Evolutionary conservation across 345 rosid genomes (phyloP).

Genomic region (Aegle marmelos): DNA sequence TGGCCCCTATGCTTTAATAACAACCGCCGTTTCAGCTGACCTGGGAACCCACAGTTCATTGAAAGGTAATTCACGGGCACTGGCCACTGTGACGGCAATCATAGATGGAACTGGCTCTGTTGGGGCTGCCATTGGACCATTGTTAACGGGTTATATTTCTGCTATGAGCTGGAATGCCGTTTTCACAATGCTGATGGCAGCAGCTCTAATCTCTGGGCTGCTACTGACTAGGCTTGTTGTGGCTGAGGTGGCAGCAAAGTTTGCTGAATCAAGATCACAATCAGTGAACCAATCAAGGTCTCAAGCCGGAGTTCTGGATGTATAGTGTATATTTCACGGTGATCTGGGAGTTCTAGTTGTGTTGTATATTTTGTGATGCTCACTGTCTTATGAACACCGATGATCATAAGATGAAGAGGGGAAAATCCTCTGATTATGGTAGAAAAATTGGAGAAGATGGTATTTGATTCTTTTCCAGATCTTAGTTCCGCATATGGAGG

Average conservation of each 20-base stretch:
- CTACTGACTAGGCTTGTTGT: conserved; percentile 72
- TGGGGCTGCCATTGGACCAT: conserved; percentile 96
- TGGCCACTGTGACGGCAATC: conserved; percentile 96
- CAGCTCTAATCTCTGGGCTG: conserved; percentile 79
- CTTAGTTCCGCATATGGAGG: not conserved
- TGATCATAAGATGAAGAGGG: conserved; percentile 16
- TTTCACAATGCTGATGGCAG: conserved; percentile 87
- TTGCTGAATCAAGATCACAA: conserved; percentile 45
- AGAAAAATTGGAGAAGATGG: conserved; percentile 14
- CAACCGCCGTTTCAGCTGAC: conserved; percentile 96
- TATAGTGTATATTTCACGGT: not conserved
- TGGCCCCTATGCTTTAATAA: conserved; percentile 91
- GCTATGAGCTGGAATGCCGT: conserved; percentile 84
- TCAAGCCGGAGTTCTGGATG: conserved; percentile 20
- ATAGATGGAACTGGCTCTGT: conserved; percentile 97
- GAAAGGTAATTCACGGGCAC: conserved; percentile 80
- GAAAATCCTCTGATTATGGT: conserved; percentile 8
- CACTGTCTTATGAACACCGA: not conserved
- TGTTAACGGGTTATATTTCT: conserved; percentile 85
- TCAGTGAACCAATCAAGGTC: conserved; percentile 18
- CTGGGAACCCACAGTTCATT: conserved; percentile 92
- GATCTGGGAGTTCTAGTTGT: not conserved
- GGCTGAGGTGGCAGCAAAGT: conserved; percentile 73
- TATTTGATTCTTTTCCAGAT: conserved; percentile 23
- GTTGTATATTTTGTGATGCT: conserved; percentile 5